These are phyloP conservation scores for Suillus plorans DNA, from an alignment of 768 basidiomycete species.

Conservation along the genomic window DNA sequence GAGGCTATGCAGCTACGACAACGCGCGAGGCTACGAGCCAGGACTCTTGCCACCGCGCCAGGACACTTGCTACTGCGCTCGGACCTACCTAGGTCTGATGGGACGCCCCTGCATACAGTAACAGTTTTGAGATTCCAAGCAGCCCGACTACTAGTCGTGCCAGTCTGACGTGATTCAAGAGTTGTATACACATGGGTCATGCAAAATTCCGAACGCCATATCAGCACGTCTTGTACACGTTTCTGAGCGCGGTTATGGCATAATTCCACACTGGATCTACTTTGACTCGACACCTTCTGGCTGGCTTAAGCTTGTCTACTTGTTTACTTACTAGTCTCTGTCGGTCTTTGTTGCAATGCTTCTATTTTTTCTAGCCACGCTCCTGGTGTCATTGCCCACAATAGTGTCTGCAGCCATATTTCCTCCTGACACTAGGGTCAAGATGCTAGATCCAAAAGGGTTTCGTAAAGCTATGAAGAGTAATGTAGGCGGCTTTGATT, in stretches of 20 bases:
- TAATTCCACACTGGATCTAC: neutral
- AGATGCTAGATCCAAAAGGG: constrained; percentile 66
- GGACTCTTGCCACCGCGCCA: too few species aligned
- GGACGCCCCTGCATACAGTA: neutral
- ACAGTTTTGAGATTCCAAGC: too few species aligned
- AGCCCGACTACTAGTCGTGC: too few species aligned
- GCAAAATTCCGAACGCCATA: neutral
- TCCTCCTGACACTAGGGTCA: constrained; percentile 58
- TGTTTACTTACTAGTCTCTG: neutral
- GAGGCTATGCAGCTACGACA: too few species aligned
- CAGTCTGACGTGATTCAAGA: too few species aligned
- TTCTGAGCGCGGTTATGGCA: neutral
- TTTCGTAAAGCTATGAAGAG: constrained; percentile 74
- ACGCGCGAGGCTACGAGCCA: too few species aligned
- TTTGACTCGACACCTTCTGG: neutral
- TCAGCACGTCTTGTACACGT: neutral
- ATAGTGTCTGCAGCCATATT: constrained; percentile 47
- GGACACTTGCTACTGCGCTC: too few species aligned
- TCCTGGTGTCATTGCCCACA: constrained; percentile 30
- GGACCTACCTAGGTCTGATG: too few species aligned
- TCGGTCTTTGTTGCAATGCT: constrained; percentile 18
- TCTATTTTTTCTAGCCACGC: constrained; percentile 14
- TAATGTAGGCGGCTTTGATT: constrained; percentile 55
- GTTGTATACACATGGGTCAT: too few species aligned
- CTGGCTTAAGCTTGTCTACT: neutral